Conservation (phyloP, 768 basidiomycete genomes). For the Naganishia onofrii region DNA sequence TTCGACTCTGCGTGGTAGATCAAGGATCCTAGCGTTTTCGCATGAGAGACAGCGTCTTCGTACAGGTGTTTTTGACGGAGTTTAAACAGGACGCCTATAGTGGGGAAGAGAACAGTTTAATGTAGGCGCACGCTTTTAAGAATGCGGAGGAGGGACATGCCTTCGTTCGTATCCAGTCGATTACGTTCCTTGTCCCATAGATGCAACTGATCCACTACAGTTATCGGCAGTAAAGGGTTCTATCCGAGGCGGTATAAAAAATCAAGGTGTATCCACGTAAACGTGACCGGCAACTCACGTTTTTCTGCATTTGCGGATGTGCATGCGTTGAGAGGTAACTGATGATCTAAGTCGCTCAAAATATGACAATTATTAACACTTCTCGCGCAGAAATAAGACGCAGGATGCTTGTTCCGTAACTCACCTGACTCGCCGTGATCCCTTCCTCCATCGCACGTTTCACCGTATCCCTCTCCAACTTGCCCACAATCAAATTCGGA, state of each 20-base stretch:
- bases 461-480: conserved; percentile 91
- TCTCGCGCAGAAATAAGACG: no score
- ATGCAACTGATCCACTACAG: conserved; percentile 95
- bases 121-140: not conserved
- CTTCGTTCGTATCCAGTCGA: conserved; percentile 80
- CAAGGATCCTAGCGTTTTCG: conserved; percentile 21
- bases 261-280: not conserved
- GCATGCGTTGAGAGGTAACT: conserved; percentile 91
- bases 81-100: conserved; percentile 43
- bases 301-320: conserved; percentile 96
- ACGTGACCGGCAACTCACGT: conserved; percentile 57
- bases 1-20: not conserved
- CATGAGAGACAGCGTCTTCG: conserved; percentile 39
- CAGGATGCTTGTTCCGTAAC: conserved; percentile 37
- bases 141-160: conserved; percentile 55
- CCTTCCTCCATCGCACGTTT: conserved; percentile 90
- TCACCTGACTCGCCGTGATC: conserved; percentile 91
- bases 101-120: conserved; percentile 33
- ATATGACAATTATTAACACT: no score
- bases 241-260: conserved; percentile 49
- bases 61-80: conserved; percentile 50
- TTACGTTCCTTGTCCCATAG: conserved; percentile 96
- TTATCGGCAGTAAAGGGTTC: conserved; percentile 91
- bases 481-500: conserved; percentile 93
- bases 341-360: no score